Conservation (phyloP, 345 rosid species). For the Leavenworthia alabamica region DNA sequence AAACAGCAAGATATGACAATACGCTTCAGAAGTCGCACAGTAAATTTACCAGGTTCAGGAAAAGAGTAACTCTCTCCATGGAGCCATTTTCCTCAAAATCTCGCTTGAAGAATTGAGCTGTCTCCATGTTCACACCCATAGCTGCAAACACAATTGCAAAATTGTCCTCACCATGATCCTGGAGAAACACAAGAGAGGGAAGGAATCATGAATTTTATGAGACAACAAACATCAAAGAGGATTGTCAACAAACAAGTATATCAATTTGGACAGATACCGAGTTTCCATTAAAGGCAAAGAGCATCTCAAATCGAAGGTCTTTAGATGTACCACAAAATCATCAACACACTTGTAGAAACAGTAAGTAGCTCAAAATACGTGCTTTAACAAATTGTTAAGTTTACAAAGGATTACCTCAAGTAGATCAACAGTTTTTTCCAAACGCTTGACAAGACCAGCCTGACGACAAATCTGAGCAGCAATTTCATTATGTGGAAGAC, state of each 20-base stretch:
- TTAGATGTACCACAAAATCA: not conserved
- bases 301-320: not conserved
- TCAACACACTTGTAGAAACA: not conserved
- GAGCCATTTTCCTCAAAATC: slow-evolving; percentile 99
- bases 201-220: not conserved
- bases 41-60: slow-evolving; percentile 48
- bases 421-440: slow-evolving; percentile 74
- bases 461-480: slow-evolving; percentile 99
- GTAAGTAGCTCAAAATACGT: not conserved
- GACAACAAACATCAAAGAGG: not conserved
- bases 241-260: not conserved
- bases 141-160: slow-evolving; percentile 98
- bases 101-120: slow-evolving; percentile 95
- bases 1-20: not conserved
- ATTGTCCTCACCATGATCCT: slow-evolving; percentile 87
- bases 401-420: slow-evolving; percentile 46
- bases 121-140: slow-evolving; percentile 99
- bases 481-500: slow-evolving; percentile 98
- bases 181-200: not conserved
- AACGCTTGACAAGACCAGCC: slow-evolving; percentile 92
- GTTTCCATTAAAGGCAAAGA: not conserved
- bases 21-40: not conserved
- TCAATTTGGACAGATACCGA: not conserved
- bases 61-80: slow-evolving; percentile 96
- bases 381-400: not conserved